A percentile compares a stretch with the other conserved stretches of the same genome.
Evolutionary conservation across 1,139 yeast genomes (phyloP).

Genomic region (Kurtzmaniella quercitrusa): DNA sequence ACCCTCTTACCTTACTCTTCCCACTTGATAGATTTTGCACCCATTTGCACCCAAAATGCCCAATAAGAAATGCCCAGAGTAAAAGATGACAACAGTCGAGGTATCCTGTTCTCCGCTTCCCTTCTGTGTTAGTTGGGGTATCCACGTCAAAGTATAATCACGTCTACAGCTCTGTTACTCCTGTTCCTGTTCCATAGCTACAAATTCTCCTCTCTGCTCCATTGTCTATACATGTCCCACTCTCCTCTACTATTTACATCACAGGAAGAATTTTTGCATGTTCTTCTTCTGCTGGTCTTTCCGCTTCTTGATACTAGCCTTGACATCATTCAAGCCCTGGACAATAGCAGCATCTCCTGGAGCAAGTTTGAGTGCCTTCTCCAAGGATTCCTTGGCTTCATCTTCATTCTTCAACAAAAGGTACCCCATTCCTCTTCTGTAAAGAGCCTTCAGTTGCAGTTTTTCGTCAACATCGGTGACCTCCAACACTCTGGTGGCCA

Average conservation of each 20-base stretch:
- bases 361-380: slow-evolving; percentile 58
- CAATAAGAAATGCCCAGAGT: no score
- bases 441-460: slow-evolving; percentile 77
- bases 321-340: slow-evolving; percentile 63
- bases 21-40: no score
- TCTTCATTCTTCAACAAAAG: slow-evolving; percentile 64
- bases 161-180: no score
- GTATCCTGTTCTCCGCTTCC: no score
- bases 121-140: no score
- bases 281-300: slow-evolving; percentile 77
- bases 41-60: no score
- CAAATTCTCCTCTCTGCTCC: no score
- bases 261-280: slow-evolving; percentile 68
- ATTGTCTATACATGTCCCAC: no score
- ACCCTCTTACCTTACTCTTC: no score
- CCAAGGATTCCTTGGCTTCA: slow-evolving; percentile 62
- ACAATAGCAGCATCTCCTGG: slow-evolving; percentile 75
- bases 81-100: no score
- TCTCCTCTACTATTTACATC: neutral
- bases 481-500: slow-evolving; percentile 65
- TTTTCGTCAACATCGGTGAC: slow-evolving; percentile 59
- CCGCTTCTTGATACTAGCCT: slow-evolving; percentile 47
- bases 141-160: no score
- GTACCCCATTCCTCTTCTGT: slow-evolving; percentile 80
- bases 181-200: no score